Evolutionary conservation across 1,284 basidiomycete species (phyloP).

Genomic region (Chondrostereum purpureum): DNA sequence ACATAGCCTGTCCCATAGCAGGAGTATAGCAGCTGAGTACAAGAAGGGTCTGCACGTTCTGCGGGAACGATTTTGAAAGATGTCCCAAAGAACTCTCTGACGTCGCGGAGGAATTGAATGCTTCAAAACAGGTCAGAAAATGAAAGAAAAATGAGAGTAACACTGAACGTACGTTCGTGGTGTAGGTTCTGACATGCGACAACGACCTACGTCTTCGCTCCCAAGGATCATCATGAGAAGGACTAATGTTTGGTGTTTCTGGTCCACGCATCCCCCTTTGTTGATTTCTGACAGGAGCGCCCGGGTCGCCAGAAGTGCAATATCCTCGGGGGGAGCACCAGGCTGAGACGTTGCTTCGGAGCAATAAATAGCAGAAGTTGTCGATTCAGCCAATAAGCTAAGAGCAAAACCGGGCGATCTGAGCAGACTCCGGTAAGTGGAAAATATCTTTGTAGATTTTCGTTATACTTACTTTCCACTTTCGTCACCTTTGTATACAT

Average conservation of each 20-base stretch:
- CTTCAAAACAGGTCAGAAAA: slow-evolving; percentile 34
- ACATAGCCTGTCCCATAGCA: slow-evolving; percentile 77
- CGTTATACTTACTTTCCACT: slow-evolving; percentile 75
- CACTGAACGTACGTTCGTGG: slow-evolving; percentile 53
- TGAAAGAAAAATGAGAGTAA: slow-evolving; percentile 3
- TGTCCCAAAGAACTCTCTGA: slow-evolving; percentile 76
- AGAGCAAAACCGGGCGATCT: slow-evolving; percentile 96
- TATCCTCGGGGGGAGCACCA: slow-evolving; percentile 85
- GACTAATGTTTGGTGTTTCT: slow-evolving; percentile 84
- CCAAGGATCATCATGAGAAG: slow-evolving; percentile 91
- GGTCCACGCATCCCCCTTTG: slow-evolving; percentile 86
- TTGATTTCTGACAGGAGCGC: slow-evolving; percentile 75
- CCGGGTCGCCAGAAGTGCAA: slow-evolving; percentile 77
- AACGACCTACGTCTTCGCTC: slow-evolving; percentile 91
- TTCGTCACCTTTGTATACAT: slow-evolving; percentile 96
- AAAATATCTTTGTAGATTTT: neutral
- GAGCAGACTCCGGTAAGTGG: slow-evolving; percentile 1
- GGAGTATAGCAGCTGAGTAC: slow-evolving; percentile 59
- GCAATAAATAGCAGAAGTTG: slow-evolving; percentile 85
- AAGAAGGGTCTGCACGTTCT: slow-evolving; percentile 41
- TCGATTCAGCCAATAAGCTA: slow-evolving; percentile 86
- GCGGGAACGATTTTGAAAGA: slow-evolving; percentile 51
- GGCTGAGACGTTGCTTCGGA: slow-evolving; percentile 80
- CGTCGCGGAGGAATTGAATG: slow-evolving; percentile 85
- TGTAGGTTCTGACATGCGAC: slow-evolving; percentile 80